Evolutionary conservation across 2,329 filamentous ascomycete genomes (phyloP), one percentile per base, ranked within the genome.

Genomic region (Pestalotiopsis sp.): DNA sequence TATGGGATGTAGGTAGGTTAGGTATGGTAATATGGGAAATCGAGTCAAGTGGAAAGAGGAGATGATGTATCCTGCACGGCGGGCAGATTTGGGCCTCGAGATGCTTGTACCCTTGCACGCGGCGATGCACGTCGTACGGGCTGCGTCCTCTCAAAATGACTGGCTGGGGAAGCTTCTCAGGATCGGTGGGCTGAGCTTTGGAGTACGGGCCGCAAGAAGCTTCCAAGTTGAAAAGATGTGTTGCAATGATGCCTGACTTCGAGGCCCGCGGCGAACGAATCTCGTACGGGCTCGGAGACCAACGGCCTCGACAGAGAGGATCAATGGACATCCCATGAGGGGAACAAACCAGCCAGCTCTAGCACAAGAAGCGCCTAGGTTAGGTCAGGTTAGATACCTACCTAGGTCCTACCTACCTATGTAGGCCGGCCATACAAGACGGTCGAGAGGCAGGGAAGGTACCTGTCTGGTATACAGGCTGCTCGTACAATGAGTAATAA

Each of bases 1-100:
- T 52, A 52, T n/a, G 17, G 45, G 45, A 52, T 52, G 45, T 52
- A 52, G 45, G 45, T 52, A 52, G 45, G 45, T 52, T 52, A 52
- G 45, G 45, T 45, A 65, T 65, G n/a, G 39, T 45, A 52, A 52
- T 52, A 62, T 27, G 59, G 17, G 59, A 62, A 36, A 62, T 62
- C 31, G 13, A n/a, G 59, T 27, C 17, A 31, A 23, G 27, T 45
- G 39, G 59, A 36, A 67, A 52, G 57, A 39, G 57, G 38, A 36
- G 57, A 67, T 39, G 31, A 62, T 67, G 65, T 63, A 45, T 63
- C 63, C 72, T 72, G 69, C 71, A 74, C 67, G 68, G 64, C 65
- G 69, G 69, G 68, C 69, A 72, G 69, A 72, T 76, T 36, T 75
- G 74, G 74, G 74, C 75, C 77, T 75, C 75, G 75, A 76, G 69